Evolutionary conservation across 352 stramenopile species (phyloP), one percentile per base, ranked within the genome.

Genomic region (Phytopythium litorale): DNA sequence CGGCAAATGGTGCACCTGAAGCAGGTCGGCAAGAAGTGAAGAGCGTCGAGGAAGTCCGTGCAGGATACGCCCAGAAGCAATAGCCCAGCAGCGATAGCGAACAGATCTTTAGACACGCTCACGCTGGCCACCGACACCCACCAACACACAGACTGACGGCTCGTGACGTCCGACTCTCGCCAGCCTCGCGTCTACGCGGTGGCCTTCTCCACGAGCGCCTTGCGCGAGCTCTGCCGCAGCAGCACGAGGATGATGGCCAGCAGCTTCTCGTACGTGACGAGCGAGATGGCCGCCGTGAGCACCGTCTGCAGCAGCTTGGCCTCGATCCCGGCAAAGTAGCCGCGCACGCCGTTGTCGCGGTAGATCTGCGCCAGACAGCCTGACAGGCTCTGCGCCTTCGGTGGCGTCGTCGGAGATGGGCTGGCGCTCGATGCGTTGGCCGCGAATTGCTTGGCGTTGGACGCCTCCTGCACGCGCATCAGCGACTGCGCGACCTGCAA

Each of bases 281-380:
- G 96, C 40, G 88, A 96, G 67, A 98, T 94, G 53, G 92, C 90
- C 8, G 88, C 91, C 0, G 91, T 98, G 48, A 98, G 73, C 23
- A 98, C 93, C 1, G 96, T 98, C 68, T 98, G 94, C 45, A 97
- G 63, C 18, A 98, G 72, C 69, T 98, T 98, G 13, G 94, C 89
- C 62, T 95, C 82, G 64, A 98, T 90, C 6, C 96, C 96, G 7
- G 84, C 79, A 66, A 96, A 98, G 59, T 94, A 87, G 0, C 82
- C 91, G 0, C 62, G 40, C 40, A 98, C 58, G 18, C 93, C 93
- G 45, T 90, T 84, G 12, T 80, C 71, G 9, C 70, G 38, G 67
- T 87, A 87, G 68, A 89, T 88, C 53, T 85, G 78, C 23, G 68
- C 64, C n/a, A 89, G 56, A 59, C 78, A 89, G 42, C 66, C 65